Evolutionary conservation across 2,329 filamentous ascomycete genomes (phyloP).

Genomic region (Claviceps cyperi): DNA sequence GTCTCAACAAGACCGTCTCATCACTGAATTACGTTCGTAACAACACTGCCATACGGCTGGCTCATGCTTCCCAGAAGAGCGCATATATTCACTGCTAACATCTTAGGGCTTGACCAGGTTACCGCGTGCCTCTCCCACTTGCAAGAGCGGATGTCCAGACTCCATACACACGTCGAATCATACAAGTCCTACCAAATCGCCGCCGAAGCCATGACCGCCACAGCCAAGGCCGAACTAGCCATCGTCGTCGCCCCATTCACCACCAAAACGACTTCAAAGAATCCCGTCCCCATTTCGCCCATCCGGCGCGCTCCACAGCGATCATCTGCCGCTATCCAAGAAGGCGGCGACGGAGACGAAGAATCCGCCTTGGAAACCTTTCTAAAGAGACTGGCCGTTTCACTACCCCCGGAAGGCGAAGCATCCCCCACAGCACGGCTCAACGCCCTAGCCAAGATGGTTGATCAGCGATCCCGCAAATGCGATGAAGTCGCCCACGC

Average conservation of each 20-base stretch:
- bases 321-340: slow-evolving; percentile 19
- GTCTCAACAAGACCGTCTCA: slow-evolving; percentile 27
- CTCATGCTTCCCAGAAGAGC: too few species aligned
- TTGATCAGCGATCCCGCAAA: slow-evolving; percentile 28
- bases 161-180: slow-evolving; percentile 27
- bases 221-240: slow-evolving; percentile 30
- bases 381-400: slow-evolving; percentile 31
- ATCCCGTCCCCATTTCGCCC: slow-evolving; percentile 20
- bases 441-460: slow-evolving; percentile 19
- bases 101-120: slow-evolving; percentile 22
- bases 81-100: slow-evolving; percentile 10
- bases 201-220: slow-evolving; percentile 23
- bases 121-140: slow-evolving; percentile 37
- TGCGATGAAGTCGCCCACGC: slow-evolving; percentile 27
- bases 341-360: slow-evolving; percentile 9
- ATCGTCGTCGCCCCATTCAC: slow-evolving; percentile 10
- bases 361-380: slow-evolving; percentile 31
- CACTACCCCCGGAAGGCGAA: slow-evolving; percentile 19
- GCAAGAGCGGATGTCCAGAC: slow-evolving; percentile 28
- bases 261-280: slow-evolving; percentile 10
- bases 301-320: slow-evolving; percentile 19
- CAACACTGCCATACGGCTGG: too few species aligned
- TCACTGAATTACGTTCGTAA: slow-evolving; percentile 34
- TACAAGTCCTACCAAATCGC: slow-evolving; percentile 32
- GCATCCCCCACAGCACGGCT: slow-evolving; percentile 14